Percentiles rank a stretch among this genome's conserved stretches.
phyloP scores from a whole-genome alignment of 2,329 filamentous ascomycete genomes.

The Emmonsiellopsis sp. region DNA sequence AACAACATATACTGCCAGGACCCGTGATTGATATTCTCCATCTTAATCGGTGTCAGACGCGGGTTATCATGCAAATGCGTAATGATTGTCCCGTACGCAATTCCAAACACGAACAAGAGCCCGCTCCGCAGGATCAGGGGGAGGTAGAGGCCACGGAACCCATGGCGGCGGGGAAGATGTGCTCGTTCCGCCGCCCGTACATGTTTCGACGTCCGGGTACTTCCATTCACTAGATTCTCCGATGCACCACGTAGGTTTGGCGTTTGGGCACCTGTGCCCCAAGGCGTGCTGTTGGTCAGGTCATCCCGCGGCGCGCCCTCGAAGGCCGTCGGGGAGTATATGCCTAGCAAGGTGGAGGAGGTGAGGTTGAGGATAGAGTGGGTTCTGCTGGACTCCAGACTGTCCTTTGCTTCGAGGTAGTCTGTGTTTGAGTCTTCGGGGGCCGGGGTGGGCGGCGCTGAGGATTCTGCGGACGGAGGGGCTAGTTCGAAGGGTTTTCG shows the following conservation, averaged over 20 bases:
- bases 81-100: conserved; percentile 74
- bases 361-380: conserved; percentile 80
- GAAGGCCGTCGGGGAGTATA: conserved; percentile 64
- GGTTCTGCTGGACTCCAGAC: conserved; percentile 51
- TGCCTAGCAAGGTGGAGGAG: conserved; percentile 79
- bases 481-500: conserved; percentile 60
- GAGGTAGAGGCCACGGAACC: conserved; percentile 36
- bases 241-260: conserved; percentile 41
- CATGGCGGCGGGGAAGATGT: conserved; percentile 20
- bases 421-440: conserved; percentile 16
- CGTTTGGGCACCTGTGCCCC: conserved; percentile 68
- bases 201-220: conserved; percentile 22
- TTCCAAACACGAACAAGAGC: conserved; percentile 67
- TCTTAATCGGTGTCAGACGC: conserved; percentile 51
- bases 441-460: conserved; percentile 29
- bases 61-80: conserved; percentile 65
- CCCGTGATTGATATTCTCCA: conserved; percentile 43
- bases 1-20: conserved; percentile 61
- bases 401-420: no score
- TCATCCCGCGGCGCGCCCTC: conserved; percentile 22
- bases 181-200: neutral
- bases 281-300: conserved; percentile 52
- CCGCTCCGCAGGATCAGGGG: conserved; percentile 49
- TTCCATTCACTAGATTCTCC: conserved; percentile 32
- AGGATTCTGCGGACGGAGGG: conserved; percentile 34